Percentiles rank a stretch among this genome's conserved stretches.
These are phyloP conservation scores for Candida koratica DNA, from an alignment of 805 yeast genomes.

Conservation along the genomic window DNA sequence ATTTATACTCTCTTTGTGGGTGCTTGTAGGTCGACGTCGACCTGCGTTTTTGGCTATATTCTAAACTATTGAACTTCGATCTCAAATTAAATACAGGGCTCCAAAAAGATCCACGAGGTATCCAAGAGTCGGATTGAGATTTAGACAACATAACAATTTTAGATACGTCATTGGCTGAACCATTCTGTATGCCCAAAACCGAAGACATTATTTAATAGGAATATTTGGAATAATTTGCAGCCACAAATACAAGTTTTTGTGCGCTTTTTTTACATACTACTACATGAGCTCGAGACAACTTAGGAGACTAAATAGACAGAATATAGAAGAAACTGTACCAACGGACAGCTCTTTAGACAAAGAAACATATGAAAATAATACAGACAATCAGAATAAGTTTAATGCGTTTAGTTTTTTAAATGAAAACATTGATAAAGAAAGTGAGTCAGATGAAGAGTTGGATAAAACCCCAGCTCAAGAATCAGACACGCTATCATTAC, in stretches of 20 bases:
- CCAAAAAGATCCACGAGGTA: neutral
- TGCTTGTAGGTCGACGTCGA: no score
- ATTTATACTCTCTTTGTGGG: no score
- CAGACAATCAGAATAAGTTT: conserved; percentile 7
- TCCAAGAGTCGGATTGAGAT: conserved; percentile 8
- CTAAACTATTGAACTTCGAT: conserved; percentile 7
- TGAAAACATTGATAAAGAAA: conserved; percentile 14
- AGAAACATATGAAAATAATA: conserved; percentile 2
- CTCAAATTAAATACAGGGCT: neutral
- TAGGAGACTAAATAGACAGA: conserved; percentile 38
- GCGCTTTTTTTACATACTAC: neutral
- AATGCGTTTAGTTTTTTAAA: conserved; percentile 17
- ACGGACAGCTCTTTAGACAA: neutral
- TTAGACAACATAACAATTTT: neutral
- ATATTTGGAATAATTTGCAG: conserved; percentile 16
- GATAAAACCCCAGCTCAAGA: conserved; percentile 8
- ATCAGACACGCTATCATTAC: neutral
- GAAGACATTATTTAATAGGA: no score
- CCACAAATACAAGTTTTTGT: conserved; percentile 13
- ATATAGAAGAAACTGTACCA: conserved; percentile 15
- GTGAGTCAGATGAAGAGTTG: conserved; percentile 13
- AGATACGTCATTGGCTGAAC: neutral
- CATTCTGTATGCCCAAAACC: no score
- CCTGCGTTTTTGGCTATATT: no score
- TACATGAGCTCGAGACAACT: conserved; percentile 51